phyloP scores from a whole-genome alignment of 192 early-diverging fungal species.

The Linderina pennispora region DNA sequence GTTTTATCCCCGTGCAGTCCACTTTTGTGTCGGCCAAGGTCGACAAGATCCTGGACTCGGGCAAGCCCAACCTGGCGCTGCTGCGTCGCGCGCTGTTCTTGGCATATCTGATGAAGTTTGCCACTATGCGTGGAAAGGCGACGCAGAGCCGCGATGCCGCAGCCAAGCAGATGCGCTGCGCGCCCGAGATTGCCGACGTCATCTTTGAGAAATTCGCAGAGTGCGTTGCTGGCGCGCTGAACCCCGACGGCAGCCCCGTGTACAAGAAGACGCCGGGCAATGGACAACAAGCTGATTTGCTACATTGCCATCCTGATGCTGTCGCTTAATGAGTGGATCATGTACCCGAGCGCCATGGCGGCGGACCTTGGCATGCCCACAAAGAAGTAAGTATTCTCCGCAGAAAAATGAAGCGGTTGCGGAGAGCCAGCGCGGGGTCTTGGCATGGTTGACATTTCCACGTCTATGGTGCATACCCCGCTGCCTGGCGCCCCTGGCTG shows the following conservation, averaged over 20 bases:
- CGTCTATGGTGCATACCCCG: no score
- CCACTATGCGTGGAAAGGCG: conserved; percentile 32
- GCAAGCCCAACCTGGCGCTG: conserved; percentile 19
- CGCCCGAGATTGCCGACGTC: conserved; percentile 45
- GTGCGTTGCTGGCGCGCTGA: conserved; percentile 46
- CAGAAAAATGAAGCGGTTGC: no score
- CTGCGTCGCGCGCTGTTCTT: conserved; percentile 68
- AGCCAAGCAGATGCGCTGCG: conserved; percentile 42
- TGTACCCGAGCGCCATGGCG: conserved; percentile 56
- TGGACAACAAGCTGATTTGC: conserved; percentile 69
- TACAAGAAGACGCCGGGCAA: conserved; percentile 51
- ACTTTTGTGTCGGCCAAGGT: conserved; percentile 34
- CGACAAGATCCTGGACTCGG: conserved; percentile 13
- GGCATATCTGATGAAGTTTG: conserved; percentile 69
- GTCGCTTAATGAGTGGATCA: conserved; percentile 63
- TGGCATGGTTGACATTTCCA: no score
- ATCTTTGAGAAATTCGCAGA: conserved; percentile 64
- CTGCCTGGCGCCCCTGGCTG: no score
- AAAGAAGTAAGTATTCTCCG: conserved; percentile 18
- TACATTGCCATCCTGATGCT: conserved; percentile 70
- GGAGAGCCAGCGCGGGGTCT: no score
- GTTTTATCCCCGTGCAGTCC: conserved; percentile 14
- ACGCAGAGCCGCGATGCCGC: conserved; percentile 47
- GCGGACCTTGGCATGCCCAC: conserved; percentile 53
- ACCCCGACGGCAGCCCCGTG: conserved; percentile 40